These are phyloP conservation scores for Oxytropis ochrocephala DNA, from an alignment of 306 rosid genomes.

Conservation along the genomic window DNA sequence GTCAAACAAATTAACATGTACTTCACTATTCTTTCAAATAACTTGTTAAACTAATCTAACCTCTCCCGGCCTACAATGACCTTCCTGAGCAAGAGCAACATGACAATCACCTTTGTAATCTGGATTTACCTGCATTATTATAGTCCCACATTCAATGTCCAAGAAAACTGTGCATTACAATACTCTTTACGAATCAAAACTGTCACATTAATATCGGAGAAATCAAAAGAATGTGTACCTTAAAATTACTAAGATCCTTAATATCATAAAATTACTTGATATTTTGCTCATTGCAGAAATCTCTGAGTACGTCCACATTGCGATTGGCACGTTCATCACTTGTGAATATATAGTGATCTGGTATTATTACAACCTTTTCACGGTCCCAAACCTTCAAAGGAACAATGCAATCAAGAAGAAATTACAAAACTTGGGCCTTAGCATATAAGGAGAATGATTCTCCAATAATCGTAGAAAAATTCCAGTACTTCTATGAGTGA, in stretches of 20 bases:
- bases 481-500: neutral
- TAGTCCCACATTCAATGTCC: neutral
- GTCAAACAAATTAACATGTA: neutral
- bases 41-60: constrained; percentile 32
- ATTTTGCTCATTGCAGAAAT: constrained; percentile 78
- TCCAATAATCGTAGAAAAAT: neutral
- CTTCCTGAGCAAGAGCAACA: constrained; percentile 97
- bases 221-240: constrained; percentile 36
- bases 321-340: constrained; percentile 93
- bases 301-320: constrained; percentile 87
- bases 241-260: constrained; percentile 81
- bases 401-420: constrained; percentile 11
- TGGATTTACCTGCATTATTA: constrained; percentile 73
- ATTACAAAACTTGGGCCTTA: neutral
- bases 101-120: constrained; percentile 98
- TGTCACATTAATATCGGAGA: neutral
- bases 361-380: constrained; percentile 84
- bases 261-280: constrained; percentile 95
- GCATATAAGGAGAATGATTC: neutral
- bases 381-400: constrained; percentile 85
- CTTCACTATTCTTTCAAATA: neutral
- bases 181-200: neutral
- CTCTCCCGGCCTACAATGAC: constrained; percentile 99
- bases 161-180: neutral
- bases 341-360: constrained; percentile 93